Evolutionary conservation across 1,284 basidiomycete species (phyloP).

Genomic region (Boletus chippewaensis): DNA sequence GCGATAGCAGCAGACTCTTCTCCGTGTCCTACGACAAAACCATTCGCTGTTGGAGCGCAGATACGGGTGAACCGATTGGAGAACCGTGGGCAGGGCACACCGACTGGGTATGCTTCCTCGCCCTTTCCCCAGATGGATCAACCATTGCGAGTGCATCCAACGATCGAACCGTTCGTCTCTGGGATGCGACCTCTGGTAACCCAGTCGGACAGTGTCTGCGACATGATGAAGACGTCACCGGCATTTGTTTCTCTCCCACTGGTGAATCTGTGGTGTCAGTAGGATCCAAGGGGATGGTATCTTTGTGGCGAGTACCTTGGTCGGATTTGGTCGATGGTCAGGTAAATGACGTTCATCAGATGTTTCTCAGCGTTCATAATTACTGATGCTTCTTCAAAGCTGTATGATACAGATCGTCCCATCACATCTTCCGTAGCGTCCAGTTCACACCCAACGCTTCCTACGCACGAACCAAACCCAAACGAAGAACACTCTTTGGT

Average conservation of each 20-base stretch:
- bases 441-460: neutral
- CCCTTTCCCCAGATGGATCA: slow-evolving; percentile 11
- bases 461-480: neutral
- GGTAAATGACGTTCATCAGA: neutral
- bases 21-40: neutral
- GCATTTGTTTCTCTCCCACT: slow-evolving; percentile 6
- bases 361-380: neutral
- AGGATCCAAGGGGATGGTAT: fast-evolving
- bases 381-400: neutral
- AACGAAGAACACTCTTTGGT: too few species aligned
- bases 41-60: slow-evolving; percentile 14
- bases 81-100: neutral
- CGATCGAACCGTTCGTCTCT: slow-evolving; percentile 13
- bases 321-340: neutral
- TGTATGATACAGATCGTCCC: too few species aligned
- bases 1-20: slow-evolving; percentile 7
- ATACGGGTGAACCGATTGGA: slow-evolving; percentile 3
- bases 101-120: neutral
- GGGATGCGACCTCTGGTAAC: slow-evolving; percentile 5
- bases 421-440: too few species aligned
- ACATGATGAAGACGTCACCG: neutral
- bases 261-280: slow-evolving; percentile 3
- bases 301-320: neutral
- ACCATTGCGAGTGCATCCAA: slow-evolving; percentile 9
- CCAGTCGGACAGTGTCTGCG: neutral